Evolutionary conservation across 2,329 filamentous ascomycete species (phyloP).

Genomic region (Fusarium sp.): DNA sequence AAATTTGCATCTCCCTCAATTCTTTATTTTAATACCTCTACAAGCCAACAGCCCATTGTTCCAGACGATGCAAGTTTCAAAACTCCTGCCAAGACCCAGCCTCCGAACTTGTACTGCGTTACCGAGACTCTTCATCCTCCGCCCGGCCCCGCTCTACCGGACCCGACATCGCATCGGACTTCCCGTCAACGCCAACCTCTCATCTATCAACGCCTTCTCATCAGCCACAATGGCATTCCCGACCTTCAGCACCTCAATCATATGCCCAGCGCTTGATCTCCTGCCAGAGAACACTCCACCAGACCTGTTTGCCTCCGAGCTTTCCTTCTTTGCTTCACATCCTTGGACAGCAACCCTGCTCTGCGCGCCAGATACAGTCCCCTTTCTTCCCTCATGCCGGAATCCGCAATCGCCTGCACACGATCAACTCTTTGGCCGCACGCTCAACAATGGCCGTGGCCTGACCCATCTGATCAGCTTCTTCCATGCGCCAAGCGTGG

Average conservation of each 20-base stretch:
- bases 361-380: constrained; percentile 45
- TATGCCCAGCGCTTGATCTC: constrained; percentile 52
- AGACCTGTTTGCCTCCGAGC: constrained; percentile 48
- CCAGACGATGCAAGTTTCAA: constrained; percentile 33
- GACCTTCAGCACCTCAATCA: constrained; percentile 46
- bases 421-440: constrained; percentile 55
- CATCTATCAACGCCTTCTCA: constrained; percentile 32
- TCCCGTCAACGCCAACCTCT: constrained; percentile 12
- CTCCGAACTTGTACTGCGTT: constrained; percentile 26
- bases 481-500: constrained; percentile 50
- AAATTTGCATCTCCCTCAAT: neutral
- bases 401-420: constrained; percentile 49
- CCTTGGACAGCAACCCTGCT: constrained; percentile 56
- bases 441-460: constrained; percentile 49
- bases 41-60: neutral
- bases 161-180: constrained; percentile 13
- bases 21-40: neutral
- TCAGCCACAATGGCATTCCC: constrained; percentile 38
- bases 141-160: constrained; percentile 27
- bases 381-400: constrained; percentile 54
- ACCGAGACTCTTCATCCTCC: constrained; percentile 28
- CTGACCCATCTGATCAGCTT: constrained; percentile 55
- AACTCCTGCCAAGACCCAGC: constrained; percentile 17
- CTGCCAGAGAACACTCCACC: constrained; percentile 47
- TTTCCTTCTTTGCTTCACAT: constrained; percentile 54